phyloP scores from a whole-genome alignment of 1,139 yeast genomes.

The Debaryomyces udenii region DNA sequence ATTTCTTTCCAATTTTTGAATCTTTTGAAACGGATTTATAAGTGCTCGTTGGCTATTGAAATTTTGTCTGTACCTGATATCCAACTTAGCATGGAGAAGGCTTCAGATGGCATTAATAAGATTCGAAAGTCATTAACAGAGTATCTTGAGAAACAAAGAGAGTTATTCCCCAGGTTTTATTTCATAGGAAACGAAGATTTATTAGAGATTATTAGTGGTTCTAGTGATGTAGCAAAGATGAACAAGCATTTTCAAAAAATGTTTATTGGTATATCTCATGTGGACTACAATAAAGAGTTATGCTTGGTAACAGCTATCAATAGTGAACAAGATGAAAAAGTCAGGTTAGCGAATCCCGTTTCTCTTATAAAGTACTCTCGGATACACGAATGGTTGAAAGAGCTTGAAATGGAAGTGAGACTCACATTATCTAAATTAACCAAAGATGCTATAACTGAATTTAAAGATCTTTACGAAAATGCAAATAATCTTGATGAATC shows the following conservation, averaged over 20 bases:
- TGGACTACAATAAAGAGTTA: slow-evolving; percentile 42
- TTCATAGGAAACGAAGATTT: slow-evolving; percentile 92
- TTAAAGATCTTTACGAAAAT: slow-evolving; percentile 16
- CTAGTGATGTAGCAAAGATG: slow-evolving; percentile 49
- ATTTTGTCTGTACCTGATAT: slow-evolving; percentile 57
- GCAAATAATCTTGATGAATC: slow-evolving; percentile 1
- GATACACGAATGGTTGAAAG: slow-evolving; percentile 65
- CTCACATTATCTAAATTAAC: slow-evolving; percentile 44
- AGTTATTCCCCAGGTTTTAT: slow-evolving; percentile 76
- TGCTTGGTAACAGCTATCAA: slow-evolving; percentile 48
- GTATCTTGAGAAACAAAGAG: slow-evolving; percentile 80
- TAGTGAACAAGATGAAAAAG: slow-evolving; percentile 67
- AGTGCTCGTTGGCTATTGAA: slow-evolving; percentile 59
- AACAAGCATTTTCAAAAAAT: slow-evolving; percentile 70
- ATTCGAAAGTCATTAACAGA: slow-evolving; percentile 73
- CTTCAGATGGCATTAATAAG: slow-evolving; percentile 54
- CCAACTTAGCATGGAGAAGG: slow-evolving; percentile 41
- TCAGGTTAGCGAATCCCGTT: slow-evolving; percentile 49
- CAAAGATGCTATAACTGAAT: slow-evolving; percentile 11
- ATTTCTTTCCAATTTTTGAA: slow-evolving; percentile 63
- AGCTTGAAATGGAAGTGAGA: slow-evolving; percentile 58
- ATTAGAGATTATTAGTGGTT: slow-evolving; percentile 76
- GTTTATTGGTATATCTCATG: slow-evolving; percentile 64
- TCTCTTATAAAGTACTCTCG: slow-evolving; percentile 44
- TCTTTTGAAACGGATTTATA: slow-evolving; percentile 54